A percentile compares a stretch with the other conserved stretches of the same genome.
Conservation (phyloP, 345 rosid species). For the Erucastrum elatum region DNA sequence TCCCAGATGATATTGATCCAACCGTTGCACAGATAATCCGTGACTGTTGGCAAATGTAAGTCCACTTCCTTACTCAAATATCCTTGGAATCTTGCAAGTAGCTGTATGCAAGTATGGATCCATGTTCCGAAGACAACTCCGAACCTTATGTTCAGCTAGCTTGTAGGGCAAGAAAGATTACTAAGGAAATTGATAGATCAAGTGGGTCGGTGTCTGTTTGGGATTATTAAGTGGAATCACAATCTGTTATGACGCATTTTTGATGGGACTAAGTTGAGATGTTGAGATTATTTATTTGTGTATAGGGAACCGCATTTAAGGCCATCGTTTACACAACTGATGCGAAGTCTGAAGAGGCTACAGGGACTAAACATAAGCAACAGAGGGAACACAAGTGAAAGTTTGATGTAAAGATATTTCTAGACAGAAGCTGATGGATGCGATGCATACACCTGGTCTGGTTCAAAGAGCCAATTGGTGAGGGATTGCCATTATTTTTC, state of each 20-base stretch:
- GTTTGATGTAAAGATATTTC: constrained; percentile 39
- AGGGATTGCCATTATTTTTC: constrained; percentile 4
- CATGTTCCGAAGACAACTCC: background rate
- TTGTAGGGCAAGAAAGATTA: too few relatives aligned
- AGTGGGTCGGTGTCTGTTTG: background rate
- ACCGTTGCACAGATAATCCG: constrained; percentile 71
- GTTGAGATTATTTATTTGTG: background rate
- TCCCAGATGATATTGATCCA: constrained; percentile 72
- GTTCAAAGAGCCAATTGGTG: constrained; percentile 69
- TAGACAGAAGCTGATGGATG: constrained; percentile 33
- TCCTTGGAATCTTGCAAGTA: background rate
- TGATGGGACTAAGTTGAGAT: constrained; percentile 7
- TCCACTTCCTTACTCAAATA: constrained; percentile 15
- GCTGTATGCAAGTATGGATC: background rate
- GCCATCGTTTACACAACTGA: constrained; percentile 83
- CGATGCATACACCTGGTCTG: constrained; percentile 28
- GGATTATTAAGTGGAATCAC: background rate
- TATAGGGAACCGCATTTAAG: constrained; percentile 83
- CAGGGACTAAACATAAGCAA: constrained; percentile 53
- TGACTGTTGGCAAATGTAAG: constrained; percentile 94
- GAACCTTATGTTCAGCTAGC: too few relatives aligned
- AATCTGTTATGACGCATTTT: background rate
- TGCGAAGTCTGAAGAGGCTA: constrained; percentile 62
- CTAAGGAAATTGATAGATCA: too few relatives aligned
- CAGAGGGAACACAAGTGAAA: constrained; percentile 40